Evolutionary conservation across 2,329 filamentous ascomycete genomes (phyloP).

Genomic region (Aspergillus awamori): DNA sequence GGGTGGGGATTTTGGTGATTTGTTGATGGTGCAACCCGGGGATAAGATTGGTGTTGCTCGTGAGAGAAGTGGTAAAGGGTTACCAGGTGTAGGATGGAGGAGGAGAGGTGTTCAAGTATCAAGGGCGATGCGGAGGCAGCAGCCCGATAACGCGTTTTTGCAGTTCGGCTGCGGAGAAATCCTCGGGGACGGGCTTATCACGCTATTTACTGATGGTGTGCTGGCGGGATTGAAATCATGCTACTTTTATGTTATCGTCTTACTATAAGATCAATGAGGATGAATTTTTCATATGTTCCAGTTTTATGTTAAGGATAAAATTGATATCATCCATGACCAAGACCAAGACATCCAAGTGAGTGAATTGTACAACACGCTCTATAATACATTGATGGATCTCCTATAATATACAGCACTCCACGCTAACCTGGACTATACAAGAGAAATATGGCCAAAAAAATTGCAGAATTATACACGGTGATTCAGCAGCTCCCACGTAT

Average conservation of each 20-base stretch:
- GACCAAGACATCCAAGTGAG: too few species aligned
- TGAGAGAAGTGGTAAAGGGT: background rate
- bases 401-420: too few species aligned
- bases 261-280: too few species aligned
- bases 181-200: conserved; percentile 1
- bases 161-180: conserved; percentile 32
- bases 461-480: too few species aligned
- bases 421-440: background rate
- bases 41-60: background rate
- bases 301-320: too few species aligned
- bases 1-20: background rate
- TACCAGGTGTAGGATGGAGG: conserved; percentile 4
- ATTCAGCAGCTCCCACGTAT: background rate
- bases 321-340: too few species aligned
- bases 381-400: too few species aligned
- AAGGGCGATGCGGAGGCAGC: conserved; percentile 16
- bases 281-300: too few species aligned
- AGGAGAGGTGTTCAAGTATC: background rate
- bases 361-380: too few species aligned
- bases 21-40: background rate
- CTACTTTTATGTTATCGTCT: too few species aligned
- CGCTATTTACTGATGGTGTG: background rate
- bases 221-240: too few species aligned
- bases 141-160: conserved; percentile 18
- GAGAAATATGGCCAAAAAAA: too few species aligned